Evolutionary conservation across 2,329 filamentous ascomycete genomes (phyloP), one percentile per base, ranked within the genome.

Genomic region (Decorospora gaudefroyi): DNA sequence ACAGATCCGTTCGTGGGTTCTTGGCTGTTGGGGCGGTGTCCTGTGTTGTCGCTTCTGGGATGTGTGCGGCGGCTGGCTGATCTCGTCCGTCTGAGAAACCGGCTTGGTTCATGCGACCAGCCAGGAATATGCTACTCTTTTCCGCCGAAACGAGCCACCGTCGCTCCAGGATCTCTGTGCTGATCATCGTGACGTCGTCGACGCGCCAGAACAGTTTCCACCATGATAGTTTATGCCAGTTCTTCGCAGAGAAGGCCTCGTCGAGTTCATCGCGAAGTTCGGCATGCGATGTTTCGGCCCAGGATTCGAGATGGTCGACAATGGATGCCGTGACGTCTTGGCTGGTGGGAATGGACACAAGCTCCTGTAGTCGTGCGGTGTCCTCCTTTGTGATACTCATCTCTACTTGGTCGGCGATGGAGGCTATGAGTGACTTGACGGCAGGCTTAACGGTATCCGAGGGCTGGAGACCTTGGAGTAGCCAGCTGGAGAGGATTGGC

Each of bases 201-300:
- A 93, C 90, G 13, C 90, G 84, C 90, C 90, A 96, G 65, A 96
- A 90, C 0, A 97, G 79, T 68, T 95, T 95, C 87, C 90, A 96
- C 91, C 92, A 97, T 11, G 84, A 80, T 3, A 96, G 76, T 51
- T 87, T 86, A 17, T 83, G 81, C 92, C 92, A 96, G 26, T 84
- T 78, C 12, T 75, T 78, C n/a, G 87, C 84, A 0, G 80, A 76
- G 58, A 96, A 92, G 0, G 89, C 90, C 30, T 82, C 73, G 53
- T 92, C 86, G 2, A 96, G 81, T 57, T 90, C 81, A 36, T 86
- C 80, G 51, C 90, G 88, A 6, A 97, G 78, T 69, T 97, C 92
- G 1, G 83, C 79, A 65, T 97, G 92, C 0, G 88, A 89, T 15
- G 77, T 76, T 60, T 92, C 85, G 0, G 90, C 85, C 90, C 91